These are phyloP conservation scores for Cryptococcus hybrid DNA, from an alignment of 1,284 basidiomycete species.

Conservation along the genomic window DNA sequence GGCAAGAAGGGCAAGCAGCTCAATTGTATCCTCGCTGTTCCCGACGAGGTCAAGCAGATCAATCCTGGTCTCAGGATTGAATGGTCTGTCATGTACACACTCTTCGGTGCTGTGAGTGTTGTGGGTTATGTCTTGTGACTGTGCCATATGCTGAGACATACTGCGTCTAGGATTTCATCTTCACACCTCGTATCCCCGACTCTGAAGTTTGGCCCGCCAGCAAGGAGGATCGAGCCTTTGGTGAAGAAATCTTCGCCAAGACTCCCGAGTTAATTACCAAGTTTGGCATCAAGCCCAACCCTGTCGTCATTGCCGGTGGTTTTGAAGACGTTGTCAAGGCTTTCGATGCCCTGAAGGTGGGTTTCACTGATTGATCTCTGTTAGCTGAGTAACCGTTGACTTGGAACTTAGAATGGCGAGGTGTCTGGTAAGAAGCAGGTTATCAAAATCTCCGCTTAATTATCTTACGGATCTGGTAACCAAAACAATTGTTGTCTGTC, in stretches of 20 bases:
- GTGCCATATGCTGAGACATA: no score
- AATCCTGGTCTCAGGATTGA: constrained; percentile 27
- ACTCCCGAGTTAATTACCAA: constrained; percentile 24
- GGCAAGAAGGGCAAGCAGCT: constrained; percentile 27
- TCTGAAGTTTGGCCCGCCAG: constrained; percentile 18
- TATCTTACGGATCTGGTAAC: no score
- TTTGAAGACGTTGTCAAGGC: constrained; percentile 30
- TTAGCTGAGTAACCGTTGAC: not conserved
- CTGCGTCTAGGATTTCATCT: constrained; percentile 25
- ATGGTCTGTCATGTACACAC: constrained; percentile 36
- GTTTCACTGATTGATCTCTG: not conserved
- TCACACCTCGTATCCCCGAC: constrained; percentile 20
- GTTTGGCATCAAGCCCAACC: constrained; percentile 30
- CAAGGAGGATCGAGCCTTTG: constrained; percentile 23
- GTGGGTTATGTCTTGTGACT: not conserved
- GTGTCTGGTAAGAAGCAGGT: constrained; percentile 24
- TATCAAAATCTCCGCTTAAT: constrained; percentile 10
- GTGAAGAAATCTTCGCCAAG: constrained; percentile 18
- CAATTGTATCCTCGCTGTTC: constrained; percentile 27
- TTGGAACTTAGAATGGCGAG: constrained; percentile 12
- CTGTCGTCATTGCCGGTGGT: constrained; percentile 24
- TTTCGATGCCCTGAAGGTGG: constrained; percentile 27
- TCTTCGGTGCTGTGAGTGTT: constrained; percentile 26
- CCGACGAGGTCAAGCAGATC: constrained; percentile 16
- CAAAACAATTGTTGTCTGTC: no score